Evolutionary conservation across 495 filamentous ascomycete species (phyloP).

Genomic region (Stereocaulon alpinum): DNA sequence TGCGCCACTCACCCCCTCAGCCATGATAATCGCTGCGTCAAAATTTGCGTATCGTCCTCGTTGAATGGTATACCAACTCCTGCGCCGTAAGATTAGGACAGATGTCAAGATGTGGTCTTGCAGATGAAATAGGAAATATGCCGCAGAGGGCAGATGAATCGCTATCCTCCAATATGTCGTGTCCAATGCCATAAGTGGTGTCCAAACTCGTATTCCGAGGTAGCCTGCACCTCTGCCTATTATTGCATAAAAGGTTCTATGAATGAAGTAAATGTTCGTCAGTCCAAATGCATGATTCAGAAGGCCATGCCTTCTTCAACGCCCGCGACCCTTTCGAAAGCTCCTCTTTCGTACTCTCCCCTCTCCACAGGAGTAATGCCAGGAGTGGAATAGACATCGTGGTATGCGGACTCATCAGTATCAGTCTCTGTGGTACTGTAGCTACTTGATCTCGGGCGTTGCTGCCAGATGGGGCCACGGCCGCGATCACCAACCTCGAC

Average conservation of each 20-base stretch:
- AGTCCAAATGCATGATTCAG: background rate
- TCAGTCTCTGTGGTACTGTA: constrained; percentile 24
- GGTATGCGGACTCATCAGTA: constrained; percentile 22
- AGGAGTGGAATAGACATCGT: constrained; percentile 24
- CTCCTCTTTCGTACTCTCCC: constrained; percentile 21
- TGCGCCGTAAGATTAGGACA: background rate
- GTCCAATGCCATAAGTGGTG: background rate
- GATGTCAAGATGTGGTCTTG: background rate
- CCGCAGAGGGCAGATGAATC: background rate
- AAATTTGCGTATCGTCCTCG: background rate
- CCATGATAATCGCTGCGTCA: background rate
- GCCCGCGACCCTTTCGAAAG: constrained; percentile 15
- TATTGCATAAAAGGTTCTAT: background rate
- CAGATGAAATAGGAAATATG: background rate
- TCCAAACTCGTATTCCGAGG: background rate
- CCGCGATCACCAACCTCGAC: constrained; percentile 10
- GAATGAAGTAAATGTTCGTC: background rate
- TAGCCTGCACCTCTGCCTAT: constrained; percentile 6
- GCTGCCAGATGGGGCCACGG: constrained; percentile 9
- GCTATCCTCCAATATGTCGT: constrained; percentile 7
- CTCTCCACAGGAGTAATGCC: constrained; percentile 22
- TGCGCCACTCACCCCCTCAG: background rate
- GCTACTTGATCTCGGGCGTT: constrained; percentile 17
- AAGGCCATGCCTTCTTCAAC: constrained; percentile 24
- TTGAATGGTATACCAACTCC: background rate